A percentile compares a stretch with the other conserved stretches of the same genome.
Conservation (phyloP, 2,329 filamentous ascomycete species). For the Hymenoscyphus occultus region DNA sequence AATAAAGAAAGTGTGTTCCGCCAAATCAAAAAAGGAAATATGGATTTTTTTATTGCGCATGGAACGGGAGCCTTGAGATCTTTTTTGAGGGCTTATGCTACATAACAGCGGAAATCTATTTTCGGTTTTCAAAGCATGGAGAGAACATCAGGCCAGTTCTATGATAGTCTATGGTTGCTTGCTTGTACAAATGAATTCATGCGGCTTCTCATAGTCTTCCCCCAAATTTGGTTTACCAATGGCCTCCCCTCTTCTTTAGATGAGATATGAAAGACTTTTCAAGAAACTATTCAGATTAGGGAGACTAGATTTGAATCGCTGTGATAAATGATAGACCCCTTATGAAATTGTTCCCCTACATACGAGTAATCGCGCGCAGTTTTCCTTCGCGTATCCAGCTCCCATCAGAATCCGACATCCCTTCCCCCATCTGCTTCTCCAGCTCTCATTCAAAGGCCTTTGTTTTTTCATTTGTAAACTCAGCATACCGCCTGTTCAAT, state of each 20-base stretch:
- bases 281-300: background rate
- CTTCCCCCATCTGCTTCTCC: too few species aligned
- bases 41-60: conserved; percentile 8
- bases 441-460: too few species aligned
- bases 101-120: conserved; percentile 18
- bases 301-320: background rate
- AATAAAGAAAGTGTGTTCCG: conserved; percentile 30
- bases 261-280: background rate
- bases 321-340: too few species aligned
- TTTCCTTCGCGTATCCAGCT: too few species aligned
- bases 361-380: too few species aligned
- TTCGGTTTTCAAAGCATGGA: conserved; percentile 21
- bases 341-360: too few species aligned
- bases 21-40: background rate
- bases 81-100: conserved; percentile 22
- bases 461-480: too few species aligned
- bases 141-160: conserved; percentile 26
- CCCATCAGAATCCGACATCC: too few species aligned
- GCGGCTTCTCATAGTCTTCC: conserved; percentile 27
- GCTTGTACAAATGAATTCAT: conserved; percentile 37
- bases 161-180: conserved; percentile 34
- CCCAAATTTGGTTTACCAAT: background rate
- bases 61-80: conserved; percentile 17
- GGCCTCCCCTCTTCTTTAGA: background rate
- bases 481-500: too few species aligned